Conservation (phyloP, 768 basidiomycete genomes). For the Strobilomyces dryophilus region DNA sequence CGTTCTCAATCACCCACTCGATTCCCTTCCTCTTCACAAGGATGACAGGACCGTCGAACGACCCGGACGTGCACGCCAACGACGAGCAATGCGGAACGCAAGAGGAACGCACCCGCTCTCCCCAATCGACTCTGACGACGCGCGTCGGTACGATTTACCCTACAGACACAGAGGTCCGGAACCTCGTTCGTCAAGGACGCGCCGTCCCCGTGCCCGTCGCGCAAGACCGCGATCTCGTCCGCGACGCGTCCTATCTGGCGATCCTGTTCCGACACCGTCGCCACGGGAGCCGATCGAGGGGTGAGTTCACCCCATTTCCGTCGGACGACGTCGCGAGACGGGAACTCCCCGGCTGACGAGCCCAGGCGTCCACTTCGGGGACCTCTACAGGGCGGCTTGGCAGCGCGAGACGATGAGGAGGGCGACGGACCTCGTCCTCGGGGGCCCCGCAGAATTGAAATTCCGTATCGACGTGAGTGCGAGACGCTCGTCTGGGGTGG, state of each 20-base stretch:
- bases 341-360: no score
- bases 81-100: no score
- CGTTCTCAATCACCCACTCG: background rate
- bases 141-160: no score
- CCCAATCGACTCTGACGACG: background rate
- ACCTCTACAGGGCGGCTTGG: background rate
- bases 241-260: background rate
- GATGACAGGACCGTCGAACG: background rate
- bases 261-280: constrained; percentile 2
- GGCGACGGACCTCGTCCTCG: background rate
- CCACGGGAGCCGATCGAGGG: background rate
- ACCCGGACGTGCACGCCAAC: background rate
- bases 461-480: background rate
- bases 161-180: constrained; percentile 1
- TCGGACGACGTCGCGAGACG: background rate
- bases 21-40: background rate
- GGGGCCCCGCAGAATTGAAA: background rate
- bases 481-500: background rate
- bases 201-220: background rate
- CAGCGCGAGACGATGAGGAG: background rate
- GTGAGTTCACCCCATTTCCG: background rate
- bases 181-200: background rate
- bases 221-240: background rate
- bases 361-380: background rate
- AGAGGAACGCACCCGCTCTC: background rate